Evolutionary conservation across 1,139 yeast genomes (phyloP), one percentile per base, ranked within the genome.

Genomic region (Diutina pseudorugosa): DNA sequence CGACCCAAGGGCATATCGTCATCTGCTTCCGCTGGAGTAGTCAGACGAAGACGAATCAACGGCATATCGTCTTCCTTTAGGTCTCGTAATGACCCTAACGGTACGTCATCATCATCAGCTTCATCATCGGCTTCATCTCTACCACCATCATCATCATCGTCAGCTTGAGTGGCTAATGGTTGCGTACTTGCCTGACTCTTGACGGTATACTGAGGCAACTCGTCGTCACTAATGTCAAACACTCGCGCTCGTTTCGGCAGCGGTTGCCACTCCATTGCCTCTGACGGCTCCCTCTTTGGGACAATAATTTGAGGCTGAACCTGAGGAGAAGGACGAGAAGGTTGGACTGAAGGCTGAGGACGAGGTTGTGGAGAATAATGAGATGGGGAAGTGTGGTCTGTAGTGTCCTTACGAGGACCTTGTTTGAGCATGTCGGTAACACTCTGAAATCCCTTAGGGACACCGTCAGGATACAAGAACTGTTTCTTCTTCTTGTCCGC

Each of bases 381-480:
- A n/a, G n/a, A n/a, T n/a, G n/a, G n/a, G n/a, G n/a, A n/a, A n/a
- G n/a, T n/a, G n/a, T n/a, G n/a, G n/a, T n/a, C n/a, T n/a, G n/a
- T n/a, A n/a, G n/a, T n/a, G n/a, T n/a, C n/a, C n/a, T 42, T 18
- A 5, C 12, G 16, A n/a, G 12, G 20, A 18, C n/a, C 4, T 27
- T 44, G 12, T 9, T 14, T 45, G 3, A 45, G 41, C 49, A 45
- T 45, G 16, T 45, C 49, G 40, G 41, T 45, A 14, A 45, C 49
- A 18, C 49, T 45, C 4, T 33, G 27, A 11, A 45, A 45, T 12
- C 49, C 49, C 23, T 25, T 25, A 3, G 49, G 47, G 4, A 14
- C 21, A 7, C 21, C 40, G 7, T 45, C 40, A 4, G 49, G 49
- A 7, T 45, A 45, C 14, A 27, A 7, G 41, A 45, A 45, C n/a